Conservation (phyloP, 1,284 basidiomycete genomes). For the Meripilus lineatus region DNA sequence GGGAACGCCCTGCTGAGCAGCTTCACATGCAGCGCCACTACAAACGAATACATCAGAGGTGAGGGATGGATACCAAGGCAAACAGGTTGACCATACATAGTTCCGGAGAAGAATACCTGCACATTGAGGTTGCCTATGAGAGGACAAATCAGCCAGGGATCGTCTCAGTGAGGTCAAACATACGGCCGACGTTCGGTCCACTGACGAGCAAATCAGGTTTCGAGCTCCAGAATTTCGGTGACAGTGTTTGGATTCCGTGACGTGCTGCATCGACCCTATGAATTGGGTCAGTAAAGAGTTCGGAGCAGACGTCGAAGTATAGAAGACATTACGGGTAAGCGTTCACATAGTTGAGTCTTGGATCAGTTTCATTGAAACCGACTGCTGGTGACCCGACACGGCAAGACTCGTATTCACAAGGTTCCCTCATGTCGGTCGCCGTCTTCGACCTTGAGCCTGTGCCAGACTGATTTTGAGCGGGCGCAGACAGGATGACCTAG, state of each 20-base stretch:
- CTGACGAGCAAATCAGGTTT: constrained; percentile 4
- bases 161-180: neutral
- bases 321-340: constrained; percentile 22
- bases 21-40: constrained; percentile 5
- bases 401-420: constrained; percentile 15
- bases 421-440: constrained; percentile 19
- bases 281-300: neutral
- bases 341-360: constrained; percentile 32
- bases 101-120: constrained; percentile 1
- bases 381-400: constrained; percentile 9
- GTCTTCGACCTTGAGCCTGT: constrained; percentile 29
- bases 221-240: constrained; percentile 1
- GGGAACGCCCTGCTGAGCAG: neutral
- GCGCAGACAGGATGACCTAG: constrained; percentile 38
- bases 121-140: neutral
- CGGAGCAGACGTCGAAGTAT: neutral
- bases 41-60: neutral
- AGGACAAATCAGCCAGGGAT: neutral
- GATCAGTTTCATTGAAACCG: constrained; percentile 12
- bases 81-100: constrained; percentile 1
- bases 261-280: constrained; percentile 4
- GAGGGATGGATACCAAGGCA: neutral
- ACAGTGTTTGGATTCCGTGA: constrained; percentile 2
- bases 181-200: constrained; percentile 6
- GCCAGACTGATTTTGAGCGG: constrained; percentile 40